Evolutionary conservation across 768 basidiomycete genomes (phyloP).

Genomic region (Lactarius hatsudake): DNA sequence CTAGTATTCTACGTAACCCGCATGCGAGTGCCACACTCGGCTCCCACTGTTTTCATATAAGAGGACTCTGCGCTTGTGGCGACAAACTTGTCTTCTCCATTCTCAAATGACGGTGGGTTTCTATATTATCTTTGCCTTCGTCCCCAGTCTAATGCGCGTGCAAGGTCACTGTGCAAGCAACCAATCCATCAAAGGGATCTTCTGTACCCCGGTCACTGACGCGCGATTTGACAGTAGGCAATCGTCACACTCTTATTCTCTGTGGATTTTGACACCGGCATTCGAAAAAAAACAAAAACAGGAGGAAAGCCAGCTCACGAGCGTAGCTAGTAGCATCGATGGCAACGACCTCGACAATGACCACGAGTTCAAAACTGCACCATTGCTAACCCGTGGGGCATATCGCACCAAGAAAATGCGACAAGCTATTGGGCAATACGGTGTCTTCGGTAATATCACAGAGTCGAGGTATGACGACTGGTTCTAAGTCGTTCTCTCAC

Average conservation of each 20-base stretch:
- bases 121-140: neutral
- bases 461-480: constrained; percentile 10
- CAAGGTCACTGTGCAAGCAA: neutral
- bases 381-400: constrained; percentile 33
- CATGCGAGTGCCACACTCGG: neutral
- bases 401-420: constrained; percentile 26
- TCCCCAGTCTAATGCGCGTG: neutral
- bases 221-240: neutral
- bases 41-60: constrained; percentile 9
- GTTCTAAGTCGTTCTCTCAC: neutral
- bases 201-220: neutral
- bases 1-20: constrained; percentile 9
- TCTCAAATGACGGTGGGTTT: constrained; percentile 6
- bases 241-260: neutral
- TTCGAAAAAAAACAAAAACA: neutral
- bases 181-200: neutral
- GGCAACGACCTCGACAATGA: constrained; percentile 11
- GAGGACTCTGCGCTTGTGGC: neutral
- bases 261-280: neutral
- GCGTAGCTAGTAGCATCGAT: neutral
- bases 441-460: constrained; percentile 48
- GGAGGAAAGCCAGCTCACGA: constrained; percentile 15
- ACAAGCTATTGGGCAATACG: constrained; percentile 52
- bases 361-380: constrained; percentile 33
- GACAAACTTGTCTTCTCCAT: neutral